A percentile compares a stretch with the other conserved stretches of the same genome.
Evolutionary conservation across 2,329 filamentous ascomycete species (phyloP).

Genomic region (Aspergillus pseudoterreus): DNA sequence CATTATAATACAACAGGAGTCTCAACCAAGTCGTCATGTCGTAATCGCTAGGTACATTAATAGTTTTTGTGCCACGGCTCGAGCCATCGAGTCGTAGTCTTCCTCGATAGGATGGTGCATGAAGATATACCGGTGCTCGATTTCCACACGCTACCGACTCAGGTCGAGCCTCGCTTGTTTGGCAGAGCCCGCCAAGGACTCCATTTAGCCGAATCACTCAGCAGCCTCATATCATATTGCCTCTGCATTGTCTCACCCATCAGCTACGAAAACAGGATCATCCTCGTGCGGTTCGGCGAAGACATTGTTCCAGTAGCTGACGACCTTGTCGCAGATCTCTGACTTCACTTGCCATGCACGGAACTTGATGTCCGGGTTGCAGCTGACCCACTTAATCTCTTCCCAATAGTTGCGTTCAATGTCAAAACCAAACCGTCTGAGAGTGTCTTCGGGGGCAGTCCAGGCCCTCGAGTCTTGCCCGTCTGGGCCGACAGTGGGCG

Average conservation of each 20-base stretch:
- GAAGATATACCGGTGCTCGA: neutral
- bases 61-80: neutral
- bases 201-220: too few species aligned
- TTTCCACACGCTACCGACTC: neutral
- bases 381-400: conserved; percentile 39
- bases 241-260: conserved; percentile 9
- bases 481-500: conserved; percentile 33
- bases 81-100: neutral
- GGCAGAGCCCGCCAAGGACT: too few species aligned
- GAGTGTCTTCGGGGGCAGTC: conserved; percentile 30
- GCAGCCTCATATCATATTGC: too few species aligned
- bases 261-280: conserved; percentile 28
- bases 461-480: conserved; percentile 36
- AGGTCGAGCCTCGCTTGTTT: too few species aligned
- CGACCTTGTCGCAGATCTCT: conserved; percentile 27
- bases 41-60: conserved; percentile 3
- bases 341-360: conserved; percentile 31
- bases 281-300: conserved; percentile 31
- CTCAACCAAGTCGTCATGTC: conserved; percentile 6
- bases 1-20: neutral
- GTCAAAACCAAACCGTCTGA: conserved; percentile 37
- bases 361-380: conserved; percentile 33
- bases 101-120: too few species aligned
- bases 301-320: conserved; percentile 33
- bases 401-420: conserved; percentile 39